Percentiles rank a stretch among this genome's conserved stretches.
phyloP scores from a whole-genome alignment of 2,329 filamentous ascomycete genomes.

The Phaeosphaeria sp. region DNA sequence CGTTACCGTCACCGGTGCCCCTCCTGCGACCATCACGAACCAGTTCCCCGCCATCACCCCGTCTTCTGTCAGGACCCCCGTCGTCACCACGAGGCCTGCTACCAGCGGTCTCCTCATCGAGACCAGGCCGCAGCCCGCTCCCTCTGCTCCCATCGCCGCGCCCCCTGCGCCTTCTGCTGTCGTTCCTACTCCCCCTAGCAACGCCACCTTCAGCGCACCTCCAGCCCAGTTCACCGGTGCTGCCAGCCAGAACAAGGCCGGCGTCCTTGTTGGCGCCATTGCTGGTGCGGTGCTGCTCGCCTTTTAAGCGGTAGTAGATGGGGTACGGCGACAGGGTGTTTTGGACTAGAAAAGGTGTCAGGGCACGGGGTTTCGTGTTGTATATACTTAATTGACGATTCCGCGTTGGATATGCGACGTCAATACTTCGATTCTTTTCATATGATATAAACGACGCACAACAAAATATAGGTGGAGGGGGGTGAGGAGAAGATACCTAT shows the following conservation, averaged over 20 bases:
- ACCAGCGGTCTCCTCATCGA: conserved; percentile 35
- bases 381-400: conserved; percentile 13
- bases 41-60: conserved; percentile 14
- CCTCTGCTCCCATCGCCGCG: conserved; percentile 11
- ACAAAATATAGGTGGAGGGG: background rate
- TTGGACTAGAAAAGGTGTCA: background rate
- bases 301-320: conserved; percentile 22
- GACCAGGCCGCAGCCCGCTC: conserved; percentile 31
- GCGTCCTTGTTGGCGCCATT: conserved; percentile 28
- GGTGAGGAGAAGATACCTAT: background rate
- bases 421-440: background rate
- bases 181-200: conserved; percentile 21
- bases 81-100: conserved; percentile 18
- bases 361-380: conserved; percentile 5
- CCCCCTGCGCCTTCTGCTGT: conserved; percentile 30
- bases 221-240: conserved; percentile 37
- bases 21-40: conserved; percentile 27
- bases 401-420: conserved; percentile 6
- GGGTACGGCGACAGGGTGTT: background rate
- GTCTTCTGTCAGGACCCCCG: conserved; percentile 9
- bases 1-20: conserved; percentile 37
- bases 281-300: conserved; percentile 33
- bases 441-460: background rate
- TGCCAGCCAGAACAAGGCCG: conserved; percentile 31
- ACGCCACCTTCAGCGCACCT: conserved; percentile 27